phyloP scores from a whole-genome alignment of 2,329 filamentous ascomycete genomes.

The Cladophialophora immunda region DNA sequence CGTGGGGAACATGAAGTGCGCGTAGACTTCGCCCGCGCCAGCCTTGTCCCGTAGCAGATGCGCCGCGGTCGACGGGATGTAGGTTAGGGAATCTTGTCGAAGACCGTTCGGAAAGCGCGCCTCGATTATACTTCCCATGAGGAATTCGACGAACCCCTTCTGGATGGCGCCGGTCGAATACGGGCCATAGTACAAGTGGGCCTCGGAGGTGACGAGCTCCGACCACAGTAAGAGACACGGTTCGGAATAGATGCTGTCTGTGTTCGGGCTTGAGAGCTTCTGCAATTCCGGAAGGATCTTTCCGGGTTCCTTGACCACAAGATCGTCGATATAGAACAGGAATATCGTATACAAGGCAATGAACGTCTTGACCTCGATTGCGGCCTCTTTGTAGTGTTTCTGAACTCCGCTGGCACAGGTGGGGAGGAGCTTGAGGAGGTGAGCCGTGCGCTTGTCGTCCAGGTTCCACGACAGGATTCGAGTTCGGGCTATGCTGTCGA shows the following conservation, averaged over 20 bases:
- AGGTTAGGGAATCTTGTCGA: neutral
- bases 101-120: neutral
- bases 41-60: neutral
- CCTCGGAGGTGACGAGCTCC: neutral
- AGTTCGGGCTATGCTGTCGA: neutral
- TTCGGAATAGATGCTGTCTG: neutral
- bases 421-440: neutral
- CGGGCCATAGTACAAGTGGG: neutral
- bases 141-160: neutral
- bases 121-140: constrained; percentile 2
- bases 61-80: neutral
- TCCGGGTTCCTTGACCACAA: neutral
- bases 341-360: neutral
- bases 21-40: neutral
- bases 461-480: neutral
- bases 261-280: neutral
- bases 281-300: neutral
- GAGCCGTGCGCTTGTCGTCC: neutral
- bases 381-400: neutral
- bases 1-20: constrained; percentile 6
- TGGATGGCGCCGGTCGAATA: constrained; percentile 1
- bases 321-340: neutral
- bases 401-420: neutral
- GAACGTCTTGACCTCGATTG: neutral
- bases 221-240: neutral